Evolutionary conservation across 2,329 filamentous ascomycete species (phyloP), one percentile per base, ranked within the genome.

Genomic region (Furcasterigmium furcatum): DNA sequence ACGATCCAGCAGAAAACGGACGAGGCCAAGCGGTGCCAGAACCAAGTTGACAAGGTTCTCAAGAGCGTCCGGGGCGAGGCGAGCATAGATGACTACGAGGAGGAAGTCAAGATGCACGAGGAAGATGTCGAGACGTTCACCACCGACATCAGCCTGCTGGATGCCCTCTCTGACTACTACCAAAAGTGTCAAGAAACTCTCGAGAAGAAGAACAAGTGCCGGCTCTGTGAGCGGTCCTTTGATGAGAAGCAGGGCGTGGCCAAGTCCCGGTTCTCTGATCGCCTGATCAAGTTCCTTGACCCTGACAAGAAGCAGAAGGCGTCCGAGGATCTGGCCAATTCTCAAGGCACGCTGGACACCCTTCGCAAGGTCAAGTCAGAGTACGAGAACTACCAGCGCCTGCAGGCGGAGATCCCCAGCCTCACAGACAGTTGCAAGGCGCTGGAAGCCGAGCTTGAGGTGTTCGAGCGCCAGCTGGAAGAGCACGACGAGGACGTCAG

Each of bases 181-280:
- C 71, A 70, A 38, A 79, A 81, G 43, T 90, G 86, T 58, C 71
- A 89, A 42, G 75, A 80, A 29, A 76, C 75, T 19, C 77, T 88
- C 10, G 76, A 86, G 45, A 73, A 81, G 27, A 79, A 87, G 44
- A 87, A 89, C 54, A 79, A 78, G 38, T 97, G 92, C 62, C 77
- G 82, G 27, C 80, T 94, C 19, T 97, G 92, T 59, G 76, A 80
- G 36, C 80, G 90, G 44, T 65, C 74, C 4, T 91, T 96, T 61
- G 70, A 72, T 64, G 80, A 81, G 58, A 69, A 74, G 57, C 71
- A 72, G 54, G 76, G 67, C 25, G 80, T 78, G 56, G 83, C 63
- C 44, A 55, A 78, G 52, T 82, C 76, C n/a, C 79, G 72, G 43
- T 75, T 95, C 49, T 69, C 83, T 41, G 74, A 79, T 34, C 86